These are phyloP conservation scores for Cladophialophora bantiana DNA, from an alignment of 2,329 filamentous ascomycete genomes.

Conservation along the genomic window DNA sequence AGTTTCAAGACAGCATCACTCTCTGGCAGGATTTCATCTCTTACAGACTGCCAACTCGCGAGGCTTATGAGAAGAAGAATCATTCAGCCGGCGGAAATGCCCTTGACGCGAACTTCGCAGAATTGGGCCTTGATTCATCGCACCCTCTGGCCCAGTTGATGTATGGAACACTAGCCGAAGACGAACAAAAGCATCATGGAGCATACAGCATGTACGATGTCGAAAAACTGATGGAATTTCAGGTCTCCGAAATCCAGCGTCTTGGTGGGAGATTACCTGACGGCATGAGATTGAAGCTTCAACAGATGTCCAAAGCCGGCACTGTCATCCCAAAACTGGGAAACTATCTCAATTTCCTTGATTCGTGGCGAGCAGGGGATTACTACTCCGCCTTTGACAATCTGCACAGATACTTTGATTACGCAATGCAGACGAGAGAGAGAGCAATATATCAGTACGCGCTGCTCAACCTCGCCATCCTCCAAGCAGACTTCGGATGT, in stretches of 20 bases:
- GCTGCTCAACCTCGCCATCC: slow-evolving; percentile 86
- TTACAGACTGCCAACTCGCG: slow-evolving; percentile 78
- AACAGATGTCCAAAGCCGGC: slow-evolving; percentile 62
- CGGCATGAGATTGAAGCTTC: slow-evolving; percentile 74
- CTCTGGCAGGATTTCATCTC: slow-evolving; percentile 84
- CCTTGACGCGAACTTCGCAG: slow-evolving; percentile 68
- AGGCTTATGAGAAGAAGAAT: slow-evolving; percentile 64
- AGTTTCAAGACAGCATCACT: slow-evolving; percentile 77
- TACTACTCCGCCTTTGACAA: slow-evolving; percentile 89
- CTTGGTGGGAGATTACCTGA: slow-evolving; percentile 79
- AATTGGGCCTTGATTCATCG: slow-evolving; percentile 62
- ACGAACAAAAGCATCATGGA: slow-evolving; percentile 37
- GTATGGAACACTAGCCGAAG: slow-evolving; percentile 56
- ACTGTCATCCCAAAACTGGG: slow-evolving; percentile 39
- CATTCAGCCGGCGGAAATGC: slow-evolving; percentile 55
- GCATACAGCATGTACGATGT: slow-evolving; percentile 75
- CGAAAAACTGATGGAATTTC: slow-evolving; percentile 82
- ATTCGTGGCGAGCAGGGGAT: slow-evolving; percentile 90
- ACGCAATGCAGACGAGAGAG: slow-evolving; percentile 85
- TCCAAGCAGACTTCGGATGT: slow-evolving; percentile 95
- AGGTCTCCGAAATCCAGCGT: slow-evolving; percentile 86
- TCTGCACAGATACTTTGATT: slow-evolving; percentile 95
- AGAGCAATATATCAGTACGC: slow-evolving; percentile 93
- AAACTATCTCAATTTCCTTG: slow-evolving; percentile 71
- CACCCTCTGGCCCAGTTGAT: slow-evolving; percentile 58